Base-by-base conservation (phyloP, 495 filamentous ascomycete genomes). In the Aspergillus haitiensis region DNA sequence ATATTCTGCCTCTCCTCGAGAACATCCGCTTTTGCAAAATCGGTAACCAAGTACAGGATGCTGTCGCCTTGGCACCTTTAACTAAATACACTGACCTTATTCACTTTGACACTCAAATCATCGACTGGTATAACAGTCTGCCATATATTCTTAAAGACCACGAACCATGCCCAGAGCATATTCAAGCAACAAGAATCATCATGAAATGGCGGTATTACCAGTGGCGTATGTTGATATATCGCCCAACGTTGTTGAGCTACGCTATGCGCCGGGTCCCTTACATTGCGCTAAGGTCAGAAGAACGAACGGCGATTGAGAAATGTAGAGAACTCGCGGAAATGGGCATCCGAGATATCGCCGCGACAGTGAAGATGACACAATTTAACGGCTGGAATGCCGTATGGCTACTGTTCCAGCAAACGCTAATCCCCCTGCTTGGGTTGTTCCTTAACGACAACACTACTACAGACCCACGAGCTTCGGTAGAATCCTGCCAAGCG, bases 191-290 rank as follows among this genome's bases (percentile, higher is more conserved):
- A 0, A 79, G 88, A 56, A 85, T 85, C 54, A 83, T 92, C 64
- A 92, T 91, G 87, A 87, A 89, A 67, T 93, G 89, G 89, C 81
- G 88, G 13, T 92, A 88, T 70, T 84, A 86, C 67, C 90, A 90
- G 64, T 82, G 90, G 55, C 86, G 89, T 56, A 90, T 92, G 75
- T 82, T 92, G 2, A 83, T 92, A n/a, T 86, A 91, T 68, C 82
- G 89, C 1, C 89, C 89, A 0, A 86, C 87, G 0, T 78, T 93
- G 6, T 80, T 93, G 5, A 87, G 83, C 64, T 81, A 88, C 4
- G 88, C 88, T 7, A 84, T 88, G 67, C 86, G 84, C 9, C 83
- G 85, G 11, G 80, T 82, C 7, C 79, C 82, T 33, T 85, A 83
- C 37, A 81, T 84, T 52, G 81, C 79, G 0, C 59, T 83, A 7